phyloP scores from a whole-genome alignment of 192 early-diverging fungal genomes.

The Entomortierella beljakovae region DNA sequence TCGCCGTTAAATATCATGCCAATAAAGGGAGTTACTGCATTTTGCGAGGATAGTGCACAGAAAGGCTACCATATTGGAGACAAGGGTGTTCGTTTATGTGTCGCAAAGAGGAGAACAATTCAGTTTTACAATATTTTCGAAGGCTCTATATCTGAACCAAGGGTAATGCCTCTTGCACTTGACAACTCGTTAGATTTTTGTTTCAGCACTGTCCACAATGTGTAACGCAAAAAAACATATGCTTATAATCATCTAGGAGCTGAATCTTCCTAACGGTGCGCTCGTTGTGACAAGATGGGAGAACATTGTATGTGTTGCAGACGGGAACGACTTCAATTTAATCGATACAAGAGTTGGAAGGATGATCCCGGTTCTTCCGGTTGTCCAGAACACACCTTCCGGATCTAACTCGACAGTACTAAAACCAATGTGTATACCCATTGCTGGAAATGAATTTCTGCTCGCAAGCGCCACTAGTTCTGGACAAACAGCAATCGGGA shows the following conservation, averaged over 20 bases:
- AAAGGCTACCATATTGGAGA: constrained; percentile 60
- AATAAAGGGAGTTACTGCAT: constrained; percentile 71
- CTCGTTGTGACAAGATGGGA: constrained; percentile 65
- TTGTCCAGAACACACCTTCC: constrained; percentile 20
- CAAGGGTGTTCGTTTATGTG: constrained; percentile 62
- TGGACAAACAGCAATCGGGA: constrained; percentile 69
- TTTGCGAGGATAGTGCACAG: constrained; percentile 62
- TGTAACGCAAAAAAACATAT: not conserved
- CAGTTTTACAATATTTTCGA: constrained; percentile 57
- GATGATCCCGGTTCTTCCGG: constrained; percentile 45
- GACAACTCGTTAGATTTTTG: not conserved
- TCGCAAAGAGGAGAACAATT: constrained; percentile 61
- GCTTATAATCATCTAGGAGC: constrained; percentile 58
- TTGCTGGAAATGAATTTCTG: constrained; percentile 77
- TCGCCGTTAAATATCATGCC: constrained; percentile 54
- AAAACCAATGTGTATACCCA: constrained; percentile 71
- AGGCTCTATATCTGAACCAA: constrained; percentile 36
- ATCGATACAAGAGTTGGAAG: constrained; percentile 56
- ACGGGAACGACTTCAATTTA: constrained; percentile 76
- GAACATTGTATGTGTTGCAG: constrained; percentile 73
- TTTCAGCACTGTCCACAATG: not conserved
- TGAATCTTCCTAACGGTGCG: constrained; percentile 73
- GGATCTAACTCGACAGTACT: constrained; percentile 44
- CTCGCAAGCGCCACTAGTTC: constrained; percentile 60
- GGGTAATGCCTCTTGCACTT: constrained; percentile 2